phyloP scores from a whole-genome alignment of 164 flowering plant genomes.

The Tetracentron sinense region DNA sequence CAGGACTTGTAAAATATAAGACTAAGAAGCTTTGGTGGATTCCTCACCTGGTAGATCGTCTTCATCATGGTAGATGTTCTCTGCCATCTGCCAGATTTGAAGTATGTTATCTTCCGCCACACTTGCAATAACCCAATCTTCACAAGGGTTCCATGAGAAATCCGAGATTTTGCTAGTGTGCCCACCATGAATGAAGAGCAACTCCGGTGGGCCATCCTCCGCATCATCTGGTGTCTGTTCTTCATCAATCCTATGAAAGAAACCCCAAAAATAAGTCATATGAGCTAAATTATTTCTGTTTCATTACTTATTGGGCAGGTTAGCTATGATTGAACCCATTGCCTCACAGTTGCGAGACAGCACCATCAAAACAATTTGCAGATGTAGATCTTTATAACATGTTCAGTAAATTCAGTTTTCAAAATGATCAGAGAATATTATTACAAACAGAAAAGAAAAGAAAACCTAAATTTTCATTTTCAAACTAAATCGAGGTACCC shows the following conservation, averaged over 20 bases:
- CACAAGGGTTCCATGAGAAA: constrained; percentile 98
- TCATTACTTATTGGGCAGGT: too few relatives aligned
- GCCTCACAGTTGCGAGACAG: too few relatives aligned
- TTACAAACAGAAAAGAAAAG: too few relatives aligned
- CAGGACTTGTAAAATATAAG: too few relatives aligned
- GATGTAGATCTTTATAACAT: too few relatives aligned
- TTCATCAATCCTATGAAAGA: constrained; percentile 67
- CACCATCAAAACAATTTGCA: too few relatives aligned
- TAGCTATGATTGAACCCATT: too few relatives aligned
- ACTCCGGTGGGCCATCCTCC: constrained; percentile 97
- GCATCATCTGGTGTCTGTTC: constrained; percentile 95
- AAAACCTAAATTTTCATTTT: too few relatives aligned
- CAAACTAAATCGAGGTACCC: too few relatives aligned
- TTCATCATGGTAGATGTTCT: constrained; percentile 94
- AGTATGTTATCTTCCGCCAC: constrained; percentile 97
- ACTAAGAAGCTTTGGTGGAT: constrained; percentile 42
- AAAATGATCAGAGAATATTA: too few relatives aligned
- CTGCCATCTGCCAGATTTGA: constrained; percentile 99
- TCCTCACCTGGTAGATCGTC: constrained; percentile 81
- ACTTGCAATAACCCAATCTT: constrained; percentile 93
- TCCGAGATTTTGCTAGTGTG: constrained; percentile 97
- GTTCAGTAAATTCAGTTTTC: too few relatives aligned
- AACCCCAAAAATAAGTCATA: not conserved
- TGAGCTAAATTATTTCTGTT: too few relatives aligned
- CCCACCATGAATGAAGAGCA: constrained; percentile 96